These are phyloP conservation scores for Calonectria hawksworthii DNA, from an alignment of 2,329 filamentous ascomycete genomes.

Conservation along the genomic window DNA sequence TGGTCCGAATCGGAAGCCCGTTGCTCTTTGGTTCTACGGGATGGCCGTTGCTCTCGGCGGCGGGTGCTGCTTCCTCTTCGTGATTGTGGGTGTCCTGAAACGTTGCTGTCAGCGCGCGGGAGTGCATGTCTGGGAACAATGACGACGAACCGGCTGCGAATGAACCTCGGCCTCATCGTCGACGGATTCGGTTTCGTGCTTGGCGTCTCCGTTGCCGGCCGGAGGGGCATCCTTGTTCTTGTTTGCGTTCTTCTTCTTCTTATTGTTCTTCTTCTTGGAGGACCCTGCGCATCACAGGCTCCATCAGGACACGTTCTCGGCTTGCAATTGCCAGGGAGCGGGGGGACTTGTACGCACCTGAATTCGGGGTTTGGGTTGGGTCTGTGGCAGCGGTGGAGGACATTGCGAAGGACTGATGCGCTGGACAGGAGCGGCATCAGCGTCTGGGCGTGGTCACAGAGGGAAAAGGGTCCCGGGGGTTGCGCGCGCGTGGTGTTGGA, in stretches of 20 bases:
- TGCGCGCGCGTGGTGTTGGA: slow-evolving; percentile 36
- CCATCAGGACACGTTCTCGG: slow-evolving; percentile 50
- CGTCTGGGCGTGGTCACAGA: slow-evolving; percentile 34
- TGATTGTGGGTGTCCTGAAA: slow-evolving; percentile 48
- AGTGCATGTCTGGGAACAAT: slow-evolving; percentile 16
- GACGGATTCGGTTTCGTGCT: slow-evolving; percentile 54
- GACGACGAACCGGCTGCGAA: slow-evolving; percentile 48
- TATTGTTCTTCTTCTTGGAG: slow-evolving; percentile 70
- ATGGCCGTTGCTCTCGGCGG: slow-evolving; percentile 57
- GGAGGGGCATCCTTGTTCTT: slow-evolving; percentile 60
- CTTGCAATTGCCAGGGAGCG: slow-evolving; percentile 42
- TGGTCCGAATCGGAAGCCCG: slow-evolving; percentile 49
- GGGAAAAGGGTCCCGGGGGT: slow-evolving; percentile 24
- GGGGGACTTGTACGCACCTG: slow-evolving; percentile 49
- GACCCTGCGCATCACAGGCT: slow-evolving; percentile 48
- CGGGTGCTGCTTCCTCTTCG: slow-evolving; percentile 29
- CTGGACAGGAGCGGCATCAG: slow-evolving; percentile 42
- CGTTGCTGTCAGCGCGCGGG: slow-evolving; percentile 42
- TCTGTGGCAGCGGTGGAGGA: slow-evolving; percentile 55
- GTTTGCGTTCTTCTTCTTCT: slow-evolving; percentile 70
- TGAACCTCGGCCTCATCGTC: slow-evolving; percentile 61
- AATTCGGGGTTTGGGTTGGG: slow-evolving; percentile 52
- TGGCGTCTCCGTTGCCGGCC: slow-evolving; percentile 50
- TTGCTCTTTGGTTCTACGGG: slow-evolving; percentile 53
- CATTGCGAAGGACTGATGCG: slow-evolving; percentile 50